Percentiles rank a stretch among this genome's conserved stretches.
Conservation (phyloP, 345 rosid species). For the Streptanthus diversifolius region DNA sequence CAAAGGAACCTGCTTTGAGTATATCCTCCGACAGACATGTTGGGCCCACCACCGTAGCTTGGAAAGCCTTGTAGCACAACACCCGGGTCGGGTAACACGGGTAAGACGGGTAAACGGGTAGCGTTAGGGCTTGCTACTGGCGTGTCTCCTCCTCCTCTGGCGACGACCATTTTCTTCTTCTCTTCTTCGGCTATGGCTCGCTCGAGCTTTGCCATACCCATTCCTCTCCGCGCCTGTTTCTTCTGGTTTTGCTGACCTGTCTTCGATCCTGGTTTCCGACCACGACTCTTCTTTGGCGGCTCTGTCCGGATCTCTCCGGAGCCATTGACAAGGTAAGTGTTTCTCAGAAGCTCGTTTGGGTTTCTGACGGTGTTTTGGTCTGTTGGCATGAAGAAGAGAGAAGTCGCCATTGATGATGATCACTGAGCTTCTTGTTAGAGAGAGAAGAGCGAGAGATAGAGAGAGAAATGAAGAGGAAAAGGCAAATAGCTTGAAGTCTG, state of each 20-base stretch:
- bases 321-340: neutral
- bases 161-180: constrained; percentile 25
- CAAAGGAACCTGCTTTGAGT: constrained; percentile 19
- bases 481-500: constrained; percentile 13
- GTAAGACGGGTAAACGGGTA: constrained; percentile 16
- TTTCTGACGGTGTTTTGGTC: constrained; percentile 9
- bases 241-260: constrained; percentile 37
- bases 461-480: constrained; percentile 19
- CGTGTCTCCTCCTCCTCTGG: neutral
- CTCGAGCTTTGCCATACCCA: constrained; percentile 84
- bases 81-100: constrained; percentile 30
- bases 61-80: constrained; percentile 43
- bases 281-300: constrained; percentile 25
- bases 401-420: constrained; percentile 34
- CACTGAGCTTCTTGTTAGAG: constrained; percentile 21
- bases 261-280: constrained; percentile 33
- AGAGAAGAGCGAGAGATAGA: neutral
- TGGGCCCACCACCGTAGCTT: constrained; percentile 25
- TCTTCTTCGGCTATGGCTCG: constrained; percentile 41
- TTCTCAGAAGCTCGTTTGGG: constrained; percentile 15
- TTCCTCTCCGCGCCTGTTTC: constrained; percentile 59
- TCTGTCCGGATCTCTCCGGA: constrained; percentile 24
- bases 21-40: constrained; percentile 20
- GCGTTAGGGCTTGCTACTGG: constrained; percentile 1
- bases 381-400: constrained; percentile 22